Conservation (phyloP, 2,329 filamentous ascomycete species). For the Sporothrix euskadiensis region DNA sequence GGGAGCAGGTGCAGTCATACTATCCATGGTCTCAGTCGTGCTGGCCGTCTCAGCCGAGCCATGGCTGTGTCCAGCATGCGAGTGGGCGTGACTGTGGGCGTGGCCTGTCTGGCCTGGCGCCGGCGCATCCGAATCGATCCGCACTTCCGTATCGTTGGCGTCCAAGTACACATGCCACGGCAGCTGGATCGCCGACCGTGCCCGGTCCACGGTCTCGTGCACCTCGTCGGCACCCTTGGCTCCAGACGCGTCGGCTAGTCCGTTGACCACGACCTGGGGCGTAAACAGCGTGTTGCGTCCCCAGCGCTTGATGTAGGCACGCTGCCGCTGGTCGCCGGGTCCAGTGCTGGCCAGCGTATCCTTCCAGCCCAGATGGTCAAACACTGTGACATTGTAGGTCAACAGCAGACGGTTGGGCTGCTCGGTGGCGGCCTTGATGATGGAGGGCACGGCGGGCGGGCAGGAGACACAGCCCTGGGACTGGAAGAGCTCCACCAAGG, state of each 20-base stretch:
- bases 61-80: no score
- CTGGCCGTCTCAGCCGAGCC: no score
- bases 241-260: conserved; percentile 36
- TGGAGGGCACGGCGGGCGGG: conserved; percentile 39
- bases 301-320: conserved; percentile 40
- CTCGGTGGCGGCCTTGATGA: conserved; percentile 36
- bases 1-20: no score
- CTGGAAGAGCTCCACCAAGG: conserved; percentile 42
- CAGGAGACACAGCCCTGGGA: conserved; percentile 42
- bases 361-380: conserved; percentile 41
- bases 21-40: no score
- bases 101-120: neutral
- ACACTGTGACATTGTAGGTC: conserved; percentile 42
- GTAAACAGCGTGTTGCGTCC: conserved; percentile 39
- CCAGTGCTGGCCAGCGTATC: conserved; percentile 37
- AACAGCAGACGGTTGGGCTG: conserved; percentile 40
- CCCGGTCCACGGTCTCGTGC: conserved; percentile 30
- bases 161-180: conserved; percentile 36
- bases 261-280: conserved; percentile 39
- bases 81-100: neutral
- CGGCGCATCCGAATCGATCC: conserved; percentile 33
- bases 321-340: conserved; percentile 40
- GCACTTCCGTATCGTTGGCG: conserved; percentile 36
- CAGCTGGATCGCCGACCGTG: conserved; percentile 26
- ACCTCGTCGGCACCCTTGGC: conserved; percentile 34